A percentile compares a stretch with the other conserved stretches of the same genome.
Evolutionary conservation across 768 basidiomycete species (phyloP).

Genomic region (Wakefieldia striispora): DNA sequence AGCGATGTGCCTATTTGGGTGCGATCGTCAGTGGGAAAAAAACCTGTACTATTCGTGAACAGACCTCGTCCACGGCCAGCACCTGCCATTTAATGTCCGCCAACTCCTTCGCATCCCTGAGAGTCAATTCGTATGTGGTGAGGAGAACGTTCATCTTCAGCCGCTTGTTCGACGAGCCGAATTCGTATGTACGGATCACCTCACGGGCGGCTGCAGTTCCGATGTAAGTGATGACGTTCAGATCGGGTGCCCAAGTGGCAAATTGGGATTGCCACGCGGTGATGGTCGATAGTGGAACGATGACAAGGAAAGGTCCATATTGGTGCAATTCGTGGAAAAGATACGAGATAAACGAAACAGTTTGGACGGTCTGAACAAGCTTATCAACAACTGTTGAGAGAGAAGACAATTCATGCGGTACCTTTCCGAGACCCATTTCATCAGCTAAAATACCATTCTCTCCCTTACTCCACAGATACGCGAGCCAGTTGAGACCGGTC

Average conservation of each 20-base stretch:
- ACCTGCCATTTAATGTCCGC: conserved; percentile 97
- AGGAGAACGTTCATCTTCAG: conserved; percentile 96
- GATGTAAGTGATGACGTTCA: conserved; percentile 96
- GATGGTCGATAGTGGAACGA: conserved; percentile 96
- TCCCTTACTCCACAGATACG: conserved; percentile 91
- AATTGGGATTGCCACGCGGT: conserved; percentile 98
- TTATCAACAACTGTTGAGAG: conserved; percentile 9
- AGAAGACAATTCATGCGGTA: conserved; percentile 25
- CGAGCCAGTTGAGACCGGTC: conserved; percentile 98
- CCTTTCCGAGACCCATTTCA: conserved; percentile 99
- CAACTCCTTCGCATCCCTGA: conserved; percentile 87
- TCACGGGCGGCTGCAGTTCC: conserved; percentile 85
- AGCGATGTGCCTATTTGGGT: conserved; percentile 75
- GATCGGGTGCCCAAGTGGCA: conserved; percentile 89
- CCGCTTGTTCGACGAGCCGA: conserved; percentile 83
- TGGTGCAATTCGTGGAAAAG: conserved; percentile 91
- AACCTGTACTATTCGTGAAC: conserved; percentile 14
- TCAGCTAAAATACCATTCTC: conserved; percentile 98
- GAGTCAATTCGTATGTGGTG: conserved; percentile 94
- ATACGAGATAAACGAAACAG: conserved; percentile 91
- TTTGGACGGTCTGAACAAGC: conserved; percentile 78
- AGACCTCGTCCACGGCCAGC: conserved; percentile 91
- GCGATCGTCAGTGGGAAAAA: conserved; percentile 14
- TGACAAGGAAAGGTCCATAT: conserved; percentile 96
- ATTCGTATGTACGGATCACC: conserved; percentile 90